Evolutionary conservation across 176 grass and related monocot genomes (phyloP).

Genomic region (Echinochloa phyllopogon): DNA sequence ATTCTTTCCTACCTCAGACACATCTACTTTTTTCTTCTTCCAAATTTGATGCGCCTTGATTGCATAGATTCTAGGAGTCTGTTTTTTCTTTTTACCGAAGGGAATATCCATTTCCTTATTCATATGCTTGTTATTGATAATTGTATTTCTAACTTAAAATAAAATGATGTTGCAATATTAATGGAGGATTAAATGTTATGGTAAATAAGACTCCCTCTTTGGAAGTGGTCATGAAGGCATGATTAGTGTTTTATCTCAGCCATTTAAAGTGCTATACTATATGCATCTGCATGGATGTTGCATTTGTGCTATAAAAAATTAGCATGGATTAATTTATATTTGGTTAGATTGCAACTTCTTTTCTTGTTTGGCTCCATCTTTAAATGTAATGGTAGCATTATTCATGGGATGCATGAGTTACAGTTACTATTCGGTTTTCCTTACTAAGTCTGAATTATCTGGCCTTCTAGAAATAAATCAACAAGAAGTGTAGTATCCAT

Average conservation of each 20-base stretch:
- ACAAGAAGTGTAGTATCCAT: neutral
- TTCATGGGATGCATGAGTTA: no score
- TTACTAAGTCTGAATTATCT: neutral
- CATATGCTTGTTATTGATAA: neutral
- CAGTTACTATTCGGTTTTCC: neutral
- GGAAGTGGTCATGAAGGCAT: neutral
- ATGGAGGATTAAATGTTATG: constrained; percentile 2
- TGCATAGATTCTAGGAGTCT: neutral
- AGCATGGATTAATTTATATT: neutral
- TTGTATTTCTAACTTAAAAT: constrained; percentile 23
- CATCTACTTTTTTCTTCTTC: neutral
- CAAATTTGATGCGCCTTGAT: neutral
- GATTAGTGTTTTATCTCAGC: neutral
- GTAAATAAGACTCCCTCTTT: neutral
- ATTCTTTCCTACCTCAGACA: neutral
- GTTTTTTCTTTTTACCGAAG: neutral
- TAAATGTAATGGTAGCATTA: neutral
- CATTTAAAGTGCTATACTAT: neutral
- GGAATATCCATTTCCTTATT: neutral
- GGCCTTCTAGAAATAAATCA: neutral
- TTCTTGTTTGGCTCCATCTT: neutral
- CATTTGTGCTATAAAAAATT: neutral
- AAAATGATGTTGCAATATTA: constrained; percentile 14
- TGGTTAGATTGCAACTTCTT: neutral
- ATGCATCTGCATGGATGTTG: neutral